Base-by-base conservation (phyloP, 805 yeast genomes). In the Metschnikowia picachoensis region DNA sequence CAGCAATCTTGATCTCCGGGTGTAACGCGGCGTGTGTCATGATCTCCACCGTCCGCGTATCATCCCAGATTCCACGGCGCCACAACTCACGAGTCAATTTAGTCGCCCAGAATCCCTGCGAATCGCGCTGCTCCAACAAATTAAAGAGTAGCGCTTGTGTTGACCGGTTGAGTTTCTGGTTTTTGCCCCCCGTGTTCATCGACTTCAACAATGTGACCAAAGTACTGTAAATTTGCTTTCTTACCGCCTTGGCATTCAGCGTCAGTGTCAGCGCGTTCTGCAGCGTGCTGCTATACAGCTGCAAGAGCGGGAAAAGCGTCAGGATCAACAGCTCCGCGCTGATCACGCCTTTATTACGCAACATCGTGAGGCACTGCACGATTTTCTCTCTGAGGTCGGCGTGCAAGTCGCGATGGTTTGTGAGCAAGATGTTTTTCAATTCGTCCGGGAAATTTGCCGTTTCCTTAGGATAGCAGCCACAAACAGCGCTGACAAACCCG, bases 21-120 rank as follows among this genome's bases (percentile, higher is more conserved):
- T 90, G 97, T 50, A 88, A 67, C 2, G 97, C 89, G 1, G 98
- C 97, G 58, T 89, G 94, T 1, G 95, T 85, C 98, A 94, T 91
- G 60, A 94, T 82, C 66, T 94, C 99, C n/a, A 94, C 96, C 0
- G 98, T 85, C 59, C 97, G 76, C 0, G 96, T 79, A 64, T 94
- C 99, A 65, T 90, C 97, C 99, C 99, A 94, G 48, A 94, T 87
- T 60, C 96, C 96, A 62, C 98, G 79, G 72, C 96, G 80, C 99
- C 99, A 94, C 42, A 94, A 72, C 65, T 94, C 98, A 62, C 98
- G 79, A 5, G 97, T 90, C 47, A 94, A 71, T 60, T 89, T 91
- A 3, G 97, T 87, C 8, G 98, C 97, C 97, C 98, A 94, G 20
- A 94, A 70, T 32, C 97, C 97, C 58, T 85, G 87, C 37, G 74